Base-by-base conservation (phyloP, 768 basidiomycete genomes). In the Russula emetica region DNA sequence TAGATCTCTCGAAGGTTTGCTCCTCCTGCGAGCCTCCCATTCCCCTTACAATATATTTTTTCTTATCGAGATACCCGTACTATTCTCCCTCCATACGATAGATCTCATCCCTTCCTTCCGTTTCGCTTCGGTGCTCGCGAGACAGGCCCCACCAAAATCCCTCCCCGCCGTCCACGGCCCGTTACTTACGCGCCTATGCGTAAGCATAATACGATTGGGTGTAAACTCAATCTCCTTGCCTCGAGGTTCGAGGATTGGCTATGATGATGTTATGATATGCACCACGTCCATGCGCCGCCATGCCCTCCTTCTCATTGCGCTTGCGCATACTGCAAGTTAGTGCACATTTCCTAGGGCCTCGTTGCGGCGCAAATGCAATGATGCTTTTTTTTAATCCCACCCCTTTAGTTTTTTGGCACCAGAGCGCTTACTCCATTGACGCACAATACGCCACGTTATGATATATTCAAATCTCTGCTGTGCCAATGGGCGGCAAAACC, bases 321-420 rank as follows among this genome's bases (percentile, higher is more conserved):
- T 36, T 13, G 36, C 36, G 13, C 36, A 4, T 34, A 32, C 8
- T 1, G 30, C 28, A 28, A 28, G 28, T 34, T 34, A 16, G 40
- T 38, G 3, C 26, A 10, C 40, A 36, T 26, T 34, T 44, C 38
- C 36, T n/a, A 20, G n/a, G 0, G 44, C 52, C 63, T 59, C n/a
- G 45, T n/a, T 55, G 58, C 53, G 58, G 58, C 58, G 63, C 63
- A 60, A 60, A 44, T 5, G 36, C 44, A 55, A 55, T 55, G 20
- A 62, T 34, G 22, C 36, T 36, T 55, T 60, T 22, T 47, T 47
- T 11, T 22, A 11, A 55, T 54, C 47, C 10, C 54, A 40, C 51
- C 24, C 61, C 36, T 53, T 53, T n/a, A 16, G 45, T 8, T 22
- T 11, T 10, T 47, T 47, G 45, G 45, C 34, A 28, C 34, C 6